These are phyloP conservation scores for Plasmodium adleri DNA, from an alignment of 169 alveolate genomes.

Conservation along the genomic window DNA sequence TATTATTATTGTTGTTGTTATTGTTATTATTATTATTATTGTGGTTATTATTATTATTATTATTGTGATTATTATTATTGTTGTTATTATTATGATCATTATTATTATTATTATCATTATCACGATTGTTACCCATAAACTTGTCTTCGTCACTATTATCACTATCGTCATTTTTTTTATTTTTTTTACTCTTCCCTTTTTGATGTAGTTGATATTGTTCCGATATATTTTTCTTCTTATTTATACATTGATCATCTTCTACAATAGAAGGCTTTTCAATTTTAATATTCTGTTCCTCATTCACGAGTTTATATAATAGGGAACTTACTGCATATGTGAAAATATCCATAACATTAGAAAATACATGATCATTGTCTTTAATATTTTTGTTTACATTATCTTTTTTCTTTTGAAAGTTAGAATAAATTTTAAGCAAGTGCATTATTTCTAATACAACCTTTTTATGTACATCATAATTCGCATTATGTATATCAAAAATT, in stretches of 20 bases:
- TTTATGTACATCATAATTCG: constrained; percentile 55
- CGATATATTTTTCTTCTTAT: constrained; percentile 11
- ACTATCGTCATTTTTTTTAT: not conserved
- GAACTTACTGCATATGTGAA: constrained; percentile 65
- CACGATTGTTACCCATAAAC: not conserved
- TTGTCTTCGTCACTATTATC: not conserved
- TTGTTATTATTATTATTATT: not conserved
- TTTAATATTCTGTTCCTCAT: constrained; percentile 53
- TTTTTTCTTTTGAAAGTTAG: constrained; percentile 61
- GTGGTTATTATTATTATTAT: not conserved
- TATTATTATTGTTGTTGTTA: not conserved
- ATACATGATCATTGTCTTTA: constrained; percentile 8
- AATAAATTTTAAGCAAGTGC: constrained; percentile 43
- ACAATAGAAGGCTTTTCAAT: constrained; percentile 22
- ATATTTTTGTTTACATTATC: constrained; percentile 10
- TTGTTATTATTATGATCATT: not conserved
- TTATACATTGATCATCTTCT: constrained; percentile 28
- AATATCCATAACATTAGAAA: constrained; percentile 27
- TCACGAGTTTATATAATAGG: constrained; percentile 36
- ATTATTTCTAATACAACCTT: constrained; percentile 61
- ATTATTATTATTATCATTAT: not conserved
- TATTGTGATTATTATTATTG: not conserved
- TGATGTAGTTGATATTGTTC: not conserved
- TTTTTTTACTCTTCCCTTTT: not conserved
- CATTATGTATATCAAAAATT: constrained; percentile 57